Conservation (phyloP, 805 yeast species). For the Lachancea quebecensis region DNA sequence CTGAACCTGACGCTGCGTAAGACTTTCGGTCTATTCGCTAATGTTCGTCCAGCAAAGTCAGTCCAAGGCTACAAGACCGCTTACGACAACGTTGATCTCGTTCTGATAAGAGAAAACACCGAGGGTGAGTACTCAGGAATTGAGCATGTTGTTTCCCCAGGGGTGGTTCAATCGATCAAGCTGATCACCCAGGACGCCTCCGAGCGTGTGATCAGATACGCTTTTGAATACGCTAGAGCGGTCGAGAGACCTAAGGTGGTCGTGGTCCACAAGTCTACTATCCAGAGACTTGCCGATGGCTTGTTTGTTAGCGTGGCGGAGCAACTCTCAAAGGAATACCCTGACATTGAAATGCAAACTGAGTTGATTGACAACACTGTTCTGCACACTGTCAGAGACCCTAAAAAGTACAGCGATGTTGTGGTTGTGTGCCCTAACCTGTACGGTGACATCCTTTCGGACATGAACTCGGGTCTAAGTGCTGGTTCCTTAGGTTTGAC, state of each 20-base stretch:
- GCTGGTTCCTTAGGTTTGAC: slow-evolving; percentile 99
- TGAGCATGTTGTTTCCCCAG: slow-evolving; percentile 96
- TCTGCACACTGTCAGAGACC: slow-evolving; percentile 82
- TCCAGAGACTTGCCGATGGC: slow-evolving; percentile 98
- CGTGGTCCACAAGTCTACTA: slow-evolving; percentile 97
- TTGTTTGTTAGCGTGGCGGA: slow-evolving; percentile 87
- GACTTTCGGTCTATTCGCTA: slow-evolving; percentile 92
- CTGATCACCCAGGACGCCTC: slow-evolving; percentile 94
- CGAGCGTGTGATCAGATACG: slow-evolving; percentile 93
- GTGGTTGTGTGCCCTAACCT: slow-evolving; percentile 98
- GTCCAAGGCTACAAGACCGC: slow-evolving; percentile 89
- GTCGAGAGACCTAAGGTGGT: slow-evolving; percentile 81
- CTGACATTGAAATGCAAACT: slow-evolving; percentile 73
- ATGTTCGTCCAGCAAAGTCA: slow-evolving; percentile 94
- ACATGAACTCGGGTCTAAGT: slow-evolving; percentile 84
- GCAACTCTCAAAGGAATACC: slow-evolving; percentile 85
- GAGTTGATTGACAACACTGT: slow-evolving; percentile 96
- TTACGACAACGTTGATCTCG: slow-evolving; percentile 77
- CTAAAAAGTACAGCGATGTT: slow-evolving; percentile 71
- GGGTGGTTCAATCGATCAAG: slow-evolving; percentile 97
- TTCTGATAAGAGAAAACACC: slow-evolving; percentile 96
- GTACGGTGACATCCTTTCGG: slow-evolving; percentile 98
- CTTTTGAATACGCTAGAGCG: slow-evolving; percentile 90
- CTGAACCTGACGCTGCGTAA: slow-evolving; percentile 96
- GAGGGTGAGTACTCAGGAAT: slow-evolving; percentile 99